Percentiles rank a stretch among this genome's conserved stretches.
These are phyloP conservation scores for Linnemannia elongata DNA, from an alignment of 192 early-diverging fungal species.

Conservation along the genomic window DNA sequence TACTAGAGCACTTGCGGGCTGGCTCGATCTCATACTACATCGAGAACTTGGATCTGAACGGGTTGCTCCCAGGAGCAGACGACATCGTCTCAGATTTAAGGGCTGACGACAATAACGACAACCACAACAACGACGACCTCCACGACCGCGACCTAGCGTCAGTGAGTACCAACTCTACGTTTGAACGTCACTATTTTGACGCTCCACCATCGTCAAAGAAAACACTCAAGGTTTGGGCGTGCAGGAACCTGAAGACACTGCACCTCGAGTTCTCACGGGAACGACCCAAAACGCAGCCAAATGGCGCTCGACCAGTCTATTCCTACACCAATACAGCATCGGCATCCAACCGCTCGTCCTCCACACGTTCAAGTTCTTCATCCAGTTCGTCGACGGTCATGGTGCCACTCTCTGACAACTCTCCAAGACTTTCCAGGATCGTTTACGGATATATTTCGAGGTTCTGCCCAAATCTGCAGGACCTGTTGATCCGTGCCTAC, in stretches of 20 bases:
- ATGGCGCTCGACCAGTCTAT: not conserved
- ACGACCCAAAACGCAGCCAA: not conserved
- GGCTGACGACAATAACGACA: not conserved
- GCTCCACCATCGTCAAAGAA: not conserved
- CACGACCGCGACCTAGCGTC: not conserved
- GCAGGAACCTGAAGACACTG: conserved; percentile 32
- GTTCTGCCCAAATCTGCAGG: conserved; percentile 18
- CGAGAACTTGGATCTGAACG: conserved; percentile 29
- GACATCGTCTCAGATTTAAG: too few species aligned
- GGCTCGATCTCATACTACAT: conserved; percentile 20
- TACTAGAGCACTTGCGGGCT: conserved; percentile 19
- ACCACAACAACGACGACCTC: not conserved
- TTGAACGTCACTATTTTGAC: not conserved
- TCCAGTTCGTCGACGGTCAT: not conserved
- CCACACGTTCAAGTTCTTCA: not conserved
- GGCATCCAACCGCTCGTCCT: not conserved
- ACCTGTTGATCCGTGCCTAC: conserved; percentile 19
- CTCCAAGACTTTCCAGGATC: conserved; percentile 19
- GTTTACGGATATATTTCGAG: conserved; percentile 25
- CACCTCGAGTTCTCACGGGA: conserved; percentile 19
- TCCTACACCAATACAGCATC: not conserved
- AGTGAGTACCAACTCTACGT: not conserved
- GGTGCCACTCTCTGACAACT: not conserved
- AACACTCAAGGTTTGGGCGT: conserved; percentile 19
- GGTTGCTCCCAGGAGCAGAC: not conserved